Evolutionary conservation across 345 rosid species (phyloP).

Genomic region (Camelina laxa): DNA sequence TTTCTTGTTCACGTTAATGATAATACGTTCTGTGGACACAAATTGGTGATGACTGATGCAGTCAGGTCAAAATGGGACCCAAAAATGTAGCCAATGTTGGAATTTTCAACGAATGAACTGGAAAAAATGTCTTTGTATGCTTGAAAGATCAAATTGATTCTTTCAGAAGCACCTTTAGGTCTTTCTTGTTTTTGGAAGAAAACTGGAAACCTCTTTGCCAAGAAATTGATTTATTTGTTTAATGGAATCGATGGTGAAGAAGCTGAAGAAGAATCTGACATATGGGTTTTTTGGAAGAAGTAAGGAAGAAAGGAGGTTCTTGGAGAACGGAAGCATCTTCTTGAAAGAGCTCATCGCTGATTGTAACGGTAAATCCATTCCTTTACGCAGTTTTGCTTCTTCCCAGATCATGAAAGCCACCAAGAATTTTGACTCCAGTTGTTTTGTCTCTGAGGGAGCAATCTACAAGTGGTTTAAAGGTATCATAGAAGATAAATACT

Average conservation of each 20-base stretch:
- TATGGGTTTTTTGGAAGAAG: not conserved
- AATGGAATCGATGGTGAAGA: not conserved
- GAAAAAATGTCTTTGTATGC: not conserved
- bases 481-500: not conserved
- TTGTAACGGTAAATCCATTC: slow-evolving; percentile 8
- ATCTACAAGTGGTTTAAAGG: not conserved
- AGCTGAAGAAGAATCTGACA: not conserved
- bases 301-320: slow-evolving; percentile 4
- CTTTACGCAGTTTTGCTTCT: slow-evolving; percentile 19
- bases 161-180: not conserved
- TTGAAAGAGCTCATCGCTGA: slow-evolving; percentile 11
- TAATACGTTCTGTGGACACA: not conserved
- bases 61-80: slow-evolving; percentile 1
- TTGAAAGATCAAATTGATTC: not conserved
- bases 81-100: not conserved
- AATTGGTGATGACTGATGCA: not conserved
- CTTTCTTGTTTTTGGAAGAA: not conserved
- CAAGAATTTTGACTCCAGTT: not conserved
- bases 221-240: not conserved
- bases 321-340: slow-evolving; percentile 18
- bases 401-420: slow-evolving; percentile 16
- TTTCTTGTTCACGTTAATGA: too few species aligned
- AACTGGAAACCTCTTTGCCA: not conserved
- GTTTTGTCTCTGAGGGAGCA: not conserved
- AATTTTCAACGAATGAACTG: not conserved